Evolutionary conservation across 208 protist genomes (phyloP).

Genomic region (Trichomonas gallinae): DNA sequence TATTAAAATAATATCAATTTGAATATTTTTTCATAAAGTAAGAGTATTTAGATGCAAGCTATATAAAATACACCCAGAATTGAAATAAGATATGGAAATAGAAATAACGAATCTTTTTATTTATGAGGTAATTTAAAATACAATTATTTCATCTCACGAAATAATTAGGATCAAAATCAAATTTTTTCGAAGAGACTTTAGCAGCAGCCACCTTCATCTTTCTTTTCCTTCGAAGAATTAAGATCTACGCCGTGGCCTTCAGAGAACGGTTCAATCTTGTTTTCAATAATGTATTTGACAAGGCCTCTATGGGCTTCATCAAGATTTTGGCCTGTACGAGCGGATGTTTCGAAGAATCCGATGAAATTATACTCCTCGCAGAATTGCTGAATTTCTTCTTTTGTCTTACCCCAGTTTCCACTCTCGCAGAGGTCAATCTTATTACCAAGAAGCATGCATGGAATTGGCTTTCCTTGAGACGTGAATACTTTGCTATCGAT

Average conservation of each 20-base stretch:
- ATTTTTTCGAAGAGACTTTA: background rate
- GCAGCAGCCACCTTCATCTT: background rate
- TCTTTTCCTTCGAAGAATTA: background rate
- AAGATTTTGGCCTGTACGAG: background rate
- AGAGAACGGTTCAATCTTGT: background rate
- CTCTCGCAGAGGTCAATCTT: slow-evolving; percentile 7
- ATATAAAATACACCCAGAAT: too few species aligned
- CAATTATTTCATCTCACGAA: too few species aligned
- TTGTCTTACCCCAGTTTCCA: background rate
- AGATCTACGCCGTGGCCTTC: background rate
- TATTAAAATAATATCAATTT: too few species aligned
- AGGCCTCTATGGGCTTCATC: background rate
- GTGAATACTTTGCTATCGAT: slow-evolving; percentile 27
- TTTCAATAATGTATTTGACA: background rate
- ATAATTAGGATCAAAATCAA: too few species aligned
- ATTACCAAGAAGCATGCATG: slow-evolving; percentile 22
- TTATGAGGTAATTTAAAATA: too few species aligned
- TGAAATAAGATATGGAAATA: too few species aligned
- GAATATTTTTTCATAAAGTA: too few species aligned
- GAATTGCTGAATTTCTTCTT: background rate
- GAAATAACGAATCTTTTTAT: too few species aligned
- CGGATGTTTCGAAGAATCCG: background rate
- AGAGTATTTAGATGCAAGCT: too few species aligned
- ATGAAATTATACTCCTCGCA: background rate
- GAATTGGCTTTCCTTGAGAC: background rate